Conservation (phyloP, 2,329 filamentous ascomycete species). For the Penicillium vulpinum region DNA sequence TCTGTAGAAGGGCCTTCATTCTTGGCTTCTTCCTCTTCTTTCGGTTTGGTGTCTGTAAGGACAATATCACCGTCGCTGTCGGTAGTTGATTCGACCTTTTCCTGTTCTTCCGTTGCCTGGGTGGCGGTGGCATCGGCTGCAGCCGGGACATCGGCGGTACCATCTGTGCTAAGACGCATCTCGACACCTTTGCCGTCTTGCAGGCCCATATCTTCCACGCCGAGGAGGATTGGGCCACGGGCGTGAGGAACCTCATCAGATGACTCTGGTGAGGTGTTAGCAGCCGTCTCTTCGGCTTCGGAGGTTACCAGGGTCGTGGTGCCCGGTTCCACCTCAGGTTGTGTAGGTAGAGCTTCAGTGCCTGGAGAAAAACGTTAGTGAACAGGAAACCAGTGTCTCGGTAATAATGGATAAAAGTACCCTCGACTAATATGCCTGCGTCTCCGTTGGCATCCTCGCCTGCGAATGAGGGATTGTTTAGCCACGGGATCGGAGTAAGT, state of each 20-base stretch:
- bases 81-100: constrained; percentile 11
- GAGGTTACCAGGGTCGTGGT: not conserved
- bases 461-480: constrained; percentile 49
- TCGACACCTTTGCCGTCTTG: constrained; percentile 57
- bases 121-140: constrained; percentile 5
- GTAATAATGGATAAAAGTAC: constrained; percentile 15
- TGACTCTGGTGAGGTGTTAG: constrained; percentile 46
- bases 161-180: constrained; percentile 36
- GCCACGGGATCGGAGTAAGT: constrained; percentile 91
- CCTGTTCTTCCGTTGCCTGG: constrained; percentile 11
- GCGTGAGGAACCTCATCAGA: constrained; percentile 72
- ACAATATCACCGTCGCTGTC: constrained; percentile 43
- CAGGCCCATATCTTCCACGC: constrained; percentile 81
- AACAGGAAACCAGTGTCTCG: not conserved
- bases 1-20: constrained; percentile 7
- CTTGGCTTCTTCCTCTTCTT: constrained; percentile 15
- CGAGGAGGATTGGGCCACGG: constrained; percentile 79
- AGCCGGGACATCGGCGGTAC: constrained; percentile 4
- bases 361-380: constrained; percentile 1
- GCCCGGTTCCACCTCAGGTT: constrained; percentile 8
- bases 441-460: constrained; percentile 24
- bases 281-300: constrained; percentile 21
- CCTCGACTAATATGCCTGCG: constrained; percentile 18
- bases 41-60: constrained; percentile 34
- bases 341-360: constrained; percentile 4